Percentiles rank a stretch among this genome's conserved stretches.
phyloP scores from a whole-genome alignment of 257 asterid genomes.

The Solanum raphanifolium region DNA sequence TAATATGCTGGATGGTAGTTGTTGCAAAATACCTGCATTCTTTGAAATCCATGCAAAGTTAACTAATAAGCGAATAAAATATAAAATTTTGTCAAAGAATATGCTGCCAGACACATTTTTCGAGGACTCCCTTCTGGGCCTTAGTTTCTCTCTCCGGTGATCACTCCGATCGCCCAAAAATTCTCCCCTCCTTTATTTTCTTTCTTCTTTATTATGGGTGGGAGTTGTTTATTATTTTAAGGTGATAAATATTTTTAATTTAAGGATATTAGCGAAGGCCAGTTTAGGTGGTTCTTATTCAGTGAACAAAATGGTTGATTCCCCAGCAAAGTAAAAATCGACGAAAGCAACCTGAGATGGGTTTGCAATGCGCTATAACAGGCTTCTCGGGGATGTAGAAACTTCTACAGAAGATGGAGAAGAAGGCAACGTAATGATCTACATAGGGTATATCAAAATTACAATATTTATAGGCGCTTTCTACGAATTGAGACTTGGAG shows the following conservation, averaged over 20 bases:
- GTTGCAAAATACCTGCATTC: background rate
- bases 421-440: background rate
- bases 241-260: background rate
- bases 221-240: background rate
- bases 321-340: background rate
- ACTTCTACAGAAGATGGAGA: background rate
- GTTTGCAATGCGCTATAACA: background rate
- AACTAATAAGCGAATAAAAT: background rate
- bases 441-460: background rate
- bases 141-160: background rate
- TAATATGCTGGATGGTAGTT: background rate
- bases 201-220: background rate
- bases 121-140: background rate
- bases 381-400: background rate
- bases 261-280: background rate
- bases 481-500: background rate
- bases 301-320: background rate
- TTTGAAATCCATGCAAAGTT: background rate
- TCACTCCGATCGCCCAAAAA: background rate
- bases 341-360: background rate
- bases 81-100: background rate
- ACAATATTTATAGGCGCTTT: background rate
- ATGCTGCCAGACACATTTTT: background rate
- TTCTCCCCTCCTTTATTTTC: background rate
- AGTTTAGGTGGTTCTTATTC: background rate